A percentile compares a stretch with the other conserved stretches of the same genome.
These are phyloP conservation scores for Suhomyces bribrorum DNA, from an alignment of 1,139 yeast species.

Conservation along the genomic window DNA sequence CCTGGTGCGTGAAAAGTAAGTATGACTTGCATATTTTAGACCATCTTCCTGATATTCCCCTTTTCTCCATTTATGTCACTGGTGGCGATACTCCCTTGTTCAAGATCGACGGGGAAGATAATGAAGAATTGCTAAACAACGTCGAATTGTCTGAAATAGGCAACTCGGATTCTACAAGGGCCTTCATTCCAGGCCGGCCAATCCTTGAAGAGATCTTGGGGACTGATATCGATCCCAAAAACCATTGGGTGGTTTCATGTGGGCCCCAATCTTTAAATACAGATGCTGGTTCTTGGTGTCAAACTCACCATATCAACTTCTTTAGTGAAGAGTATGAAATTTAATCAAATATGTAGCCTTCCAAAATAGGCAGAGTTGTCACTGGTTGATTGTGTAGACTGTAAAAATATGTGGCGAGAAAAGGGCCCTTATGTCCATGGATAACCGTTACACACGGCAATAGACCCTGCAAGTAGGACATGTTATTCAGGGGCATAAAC, in stretches of 20 bases:
- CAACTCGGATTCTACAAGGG: slow-evolving; percentile 1
- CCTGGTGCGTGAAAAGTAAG: slow-evolving; percentile 56
- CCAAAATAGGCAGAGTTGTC: too few species aligned
- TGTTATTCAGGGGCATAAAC: neutral
- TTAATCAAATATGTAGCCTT: too few species aligned
- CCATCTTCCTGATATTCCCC: slow-evolving; percentile 29
- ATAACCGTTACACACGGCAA: neutral
- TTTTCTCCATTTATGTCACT: slow-evolving; percentile 26
- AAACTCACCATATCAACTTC: slow-evolving; percentile 34
- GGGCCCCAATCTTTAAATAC: slow-evolving; percentile 60
- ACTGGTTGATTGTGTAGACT: too few species aligned
- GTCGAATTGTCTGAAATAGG: slow-evolving; percentile 22
- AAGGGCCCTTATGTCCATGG: neutral
- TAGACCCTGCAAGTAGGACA: neutral
- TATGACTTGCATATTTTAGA: slow-evolving; percentile 46
- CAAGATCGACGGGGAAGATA: slow-evolving; percentile 19
- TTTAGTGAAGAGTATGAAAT: slow-evolving; percentile 47
- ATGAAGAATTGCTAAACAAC: slow-evolving; percentile 22
- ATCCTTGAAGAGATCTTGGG: slow-evolving; percentile 31
- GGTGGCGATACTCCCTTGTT: slow-evolving; percentile 12
- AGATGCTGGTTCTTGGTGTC: slow-evolving; percentile 50
- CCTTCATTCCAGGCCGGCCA: slow-evolving; percentile 41
- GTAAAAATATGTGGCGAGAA: too few species aligned
- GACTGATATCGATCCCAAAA: slow-evolving; percentile 27
- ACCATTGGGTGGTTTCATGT: slow-evolving; percentile 65